Base-by-base conservation (phyloP, 345 rosid species). In the Gossypium thurberi region DNA sequence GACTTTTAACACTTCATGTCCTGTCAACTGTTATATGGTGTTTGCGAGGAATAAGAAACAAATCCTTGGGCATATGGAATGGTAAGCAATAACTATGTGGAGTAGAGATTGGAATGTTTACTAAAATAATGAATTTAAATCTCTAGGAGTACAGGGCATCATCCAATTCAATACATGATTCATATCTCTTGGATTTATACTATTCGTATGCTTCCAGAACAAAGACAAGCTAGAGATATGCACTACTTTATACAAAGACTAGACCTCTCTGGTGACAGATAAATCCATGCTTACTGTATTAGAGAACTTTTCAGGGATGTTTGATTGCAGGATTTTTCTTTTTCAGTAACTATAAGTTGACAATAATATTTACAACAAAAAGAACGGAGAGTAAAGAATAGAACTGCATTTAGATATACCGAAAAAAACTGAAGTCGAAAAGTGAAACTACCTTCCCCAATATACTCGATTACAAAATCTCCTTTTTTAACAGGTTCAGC, bases 401-500 rank as follows among this genome's bases (percentile, higher is more conserved):
- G 13, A 69, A n/a, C 21, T 52, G 12, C 20, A 58, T 9, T 26
- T 26, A 9, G 42, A 69, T 51, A 20, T 44, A 21, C 51, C 2
- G 0, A 4, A 43, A 65, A 65, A 44, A 33, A 8, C 9, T 37
- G 0, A 43, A 20, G 53, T 33, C 72, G 37, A 63, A 28, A 50
- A 72, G 33, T 11, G 57, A 56, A 60, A 64, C 78, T 89, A 94
- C 98, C 98, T 94, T 94, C 98, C 48, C 97, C 98, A 43, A 87
- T 90, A 85, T 94, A 94, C 85, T 94, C 98, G 18, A 94, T 76
- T 80, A 94, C 72, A 76, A 90, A 92, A 1, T 94, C 94, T 55
- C 93, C 95, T 81, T 85, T 88, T 46, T 78, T 80, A 68, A 94
- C 84, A 66, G 92, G 73, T 78, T 90, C 98, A 69, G 80, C 92